A percentile compares a stretch with the other conserved stretches of the same genome.
These are phyloP conservation scores for Thymus quinquecostatus DNA, from an alignment of 257 asterid species.

Conservation along the genomic window DNA sequence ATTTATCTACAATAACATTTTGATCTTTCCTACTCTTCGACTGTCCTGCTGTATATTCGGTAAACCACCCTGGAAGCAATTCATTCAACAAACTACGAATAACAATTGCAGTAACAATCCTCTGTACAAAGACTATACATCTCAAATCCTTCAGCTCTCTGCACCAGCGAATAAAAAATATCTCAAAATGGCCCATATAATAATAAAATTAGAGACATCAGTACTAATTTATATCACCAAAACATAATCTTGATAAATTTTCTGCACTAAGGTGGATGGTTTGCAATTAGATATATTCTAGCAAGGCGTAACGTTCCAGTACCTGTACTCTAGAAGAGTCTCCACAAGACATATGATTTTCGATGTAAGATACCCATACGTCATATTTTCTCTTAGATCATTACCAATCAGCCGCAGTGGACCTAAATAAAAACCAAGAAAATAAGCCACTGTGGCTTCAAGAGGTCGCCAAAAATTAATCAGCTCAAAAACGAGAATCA, in stretches of 20 bases:
- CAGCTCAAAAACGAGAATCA: constrained; percentile 30
- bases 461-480: constrained; percentile 5
- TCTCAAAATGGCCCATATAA: too few relatives aligned
- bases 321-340: constrained; percentile 84
- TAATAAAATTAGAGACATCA: not conserved
- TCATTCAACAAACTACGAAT: constrained; percentile 64
- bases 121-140: constrained; percentile 82
- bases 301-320: not conserved
- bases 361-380: constrained; percentile 61
- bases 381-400: constrained; percentile 40
- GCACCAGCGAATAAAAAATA: constrained; percentile 20
- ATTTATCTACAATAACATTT: constrained; percentile 56
- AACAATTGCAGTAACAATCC: constrained; percentile 76
- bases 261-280: not conserved
- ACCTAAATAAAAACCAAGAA: constrained; percentile 37
- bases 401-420: constrained; percentile 36
- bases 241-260: not conserved
- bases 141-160: constrained; percentile 75
- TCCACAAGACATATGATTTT: constrained; percentile 65
- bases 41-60: constrained; percentile 72
- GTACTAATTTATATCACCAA: not conserved
- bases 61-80: constrained; percentile 70
- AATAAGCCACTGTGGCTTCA: constrained; percentile 5
- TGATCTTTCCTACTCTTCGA: constrained; percentile 71
- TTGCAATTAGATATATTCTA: not conserved